Base-by-base conservation (phyloP, 1,284 basidiomycete genomes). In the Leucoagaricus sp. region DNA sequence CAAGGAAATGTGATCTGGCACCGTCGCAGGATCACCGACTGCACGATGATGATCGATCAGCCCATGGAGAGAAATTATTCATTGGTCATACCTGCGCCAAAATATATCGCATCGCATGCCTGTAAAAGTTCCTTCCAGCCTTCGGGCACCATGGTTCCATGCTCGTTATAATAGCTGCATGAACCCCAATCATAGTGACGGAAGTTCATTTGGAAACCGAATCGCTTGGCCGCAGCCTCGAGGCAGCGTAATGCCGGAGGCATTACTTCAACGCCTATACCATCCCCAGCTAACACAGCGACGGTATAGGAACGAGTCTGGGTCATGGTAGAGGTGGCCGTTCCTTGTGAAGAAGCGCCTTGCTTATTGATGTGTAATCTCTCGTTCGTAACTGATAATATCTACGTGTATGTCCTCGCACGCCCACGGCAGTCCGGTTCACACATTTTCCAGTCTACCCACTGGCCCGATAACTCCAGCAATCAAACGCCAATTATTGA, bases 1-100 rank as follows among this genome's bases (percentile, higher is more conserved):
- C 23, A 84, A 69, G n/a, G 77, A 80, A 60, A 83, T 75, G 59
- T 83, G 80, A 67, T 83, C 81, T n/a, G 80, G 80, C 4, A 81
- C 78, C 7, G 67, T 73, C 8, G 72, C 66, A 42, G 69, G 67
- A 63, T 72, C 66, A 5, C 70, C 71, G 44, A 68, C 67, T 71
- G 29, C 28, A 25, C 47, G 17, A 52, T 38, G 31, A 53, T 55
- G 49, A 47, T 49, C 40, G 31, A 45, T 50, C 29, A 21, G 26
- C 13, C 13, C 15, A 31, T 38, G 4, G 50, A 42, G 53, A 47
- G 45, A 49, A 57, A 49, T 57, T 33, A 58, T 59, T 53, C 25
- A 42, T 31, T 12, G 7, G 23, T 9, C 55, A 10, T 63, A 69
- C 73, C 73, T 61, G 73, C 73, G 21, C 73, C 73, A 59, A 75